A percentile compares a stretch with the other conserved stretches of the same genome.
These are phyloP conservation scores for Mycosphaerella arachidis DNA, from an alignment of 2,329 filamentous ascomycete genomes.

Conservation along the genomic window DNA sequence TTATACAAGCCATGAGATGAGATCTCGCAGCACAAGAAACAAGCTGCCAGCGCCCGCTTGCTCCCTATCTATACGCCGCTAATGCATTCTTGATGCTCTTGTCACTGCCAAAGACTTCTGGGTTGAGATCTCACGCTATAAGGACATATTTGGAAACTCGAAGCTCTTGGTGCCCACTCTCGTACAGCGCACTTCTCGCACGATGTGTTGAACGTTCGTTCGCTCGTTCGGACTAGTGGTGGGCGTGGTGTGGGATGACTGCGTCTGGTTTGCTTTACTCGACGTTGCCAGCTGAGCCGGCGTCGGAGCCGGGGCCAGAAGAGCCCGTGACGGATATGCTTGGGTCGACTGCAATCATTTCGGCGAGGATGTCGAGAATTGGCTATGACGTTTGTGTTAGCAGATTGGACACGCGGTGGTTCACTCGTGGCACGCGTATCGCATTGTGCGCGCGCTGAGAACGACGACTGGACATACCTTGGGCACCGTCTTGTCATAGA, in stretches of 20 bases:
- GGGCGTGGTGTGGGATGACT: background rate
- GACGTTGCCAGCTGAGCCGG: conserved; percentile 27
- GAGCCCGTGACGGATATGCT: conserved; percentile 41
- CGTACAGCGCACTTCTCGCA: background rate
- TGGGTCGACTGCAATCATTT: conserved; percentile 94
- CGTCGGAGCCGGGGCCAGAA: conserved; percentile 19
- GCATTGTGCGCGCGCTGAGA: too few relatives aligned
- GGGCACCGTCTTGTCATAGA: conserved; percentile 97
- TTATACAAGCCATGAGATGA: conserved; percentile 14
- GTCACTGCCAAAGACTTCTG: background rate
- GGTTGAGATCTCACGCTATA: background rate
- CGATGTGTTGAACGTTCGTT: background rate
- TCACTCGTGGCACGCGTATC: too few relatives aligned
- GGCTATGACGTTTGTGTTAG: conserved; percentile 50
- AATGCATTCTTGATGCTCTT: conserved; percentile 6
- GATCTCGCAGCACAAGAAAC: conserved; percentile 3
- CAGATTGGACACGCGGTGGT: background rate
- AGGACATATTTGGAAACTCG: background rate
- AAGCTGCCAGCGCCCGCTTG: conserved; percentile 9
- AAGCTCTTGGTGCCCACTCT: background rate
- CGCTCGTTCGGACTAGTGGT: background rate
- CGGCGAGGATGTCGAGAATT: conserved; percentile 89
- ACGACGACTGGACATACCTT: conserved; percentile 58
- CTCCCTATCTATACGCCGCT: conserved; percentile 6
- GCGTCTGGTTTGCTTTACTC: conserved; percentile 20